A percentile compares a stretch with the other conserved stretches of the same genome.
These are phyloP conservation scores for Sclerotinia trifoliorum DNA, from an alignment of 2,329 filamentous ascomycete species.

Conservation along the genomic window DNA sequence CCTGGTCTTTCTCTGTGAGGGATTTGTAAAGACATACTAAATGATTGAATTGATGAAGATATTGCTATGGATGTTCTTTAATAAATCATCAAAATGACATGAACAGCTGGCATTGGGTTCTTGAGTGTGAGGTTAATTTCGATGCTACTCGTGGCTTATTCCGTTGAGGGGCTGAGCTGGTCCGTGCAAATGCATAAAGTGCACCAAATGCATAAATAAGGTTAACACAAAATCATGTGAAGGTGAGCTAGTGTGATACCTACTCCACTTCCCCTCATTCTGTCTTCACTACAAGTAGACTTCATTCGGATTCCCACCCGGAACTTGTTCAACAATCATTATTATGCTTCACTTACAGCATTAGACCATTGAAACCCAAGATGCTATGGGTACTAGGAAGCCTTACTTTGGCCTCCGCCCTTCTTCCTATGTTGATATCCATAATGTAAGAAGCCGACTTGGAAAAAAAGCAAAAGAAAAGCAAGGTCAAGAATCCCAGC, in stretches of 20 bases:
- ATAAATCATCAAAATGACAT: slow-evolving; percentile 3
- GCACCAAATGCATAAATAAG: not conserved
- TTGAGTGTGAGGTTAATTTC: not conserved
- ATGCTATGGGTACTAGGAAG: too few relatives aligned
- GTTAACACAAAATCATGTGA: not conserved
- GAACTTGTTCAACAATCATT: not conserved
- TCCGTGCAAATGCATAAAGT: not conserved
- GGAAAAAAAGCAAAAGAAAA: not conserved
- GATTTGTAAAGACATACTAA: slow-evolving; percentile 46
- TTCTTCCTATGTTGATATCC: not conserved
- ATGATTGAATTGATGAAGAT: slow-evolving; percentile 1
- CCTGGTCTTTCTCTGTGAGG: slow-evolving; percentile 50
- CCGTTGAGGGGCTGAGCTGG: not conserved
- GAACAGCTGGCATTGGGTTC: slow-evolving; percentile 21
- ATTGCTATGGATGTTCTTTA: not conserved
- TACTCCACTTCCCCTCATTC: not conserved
- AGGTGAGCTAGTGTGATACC: too few relatives aligned
- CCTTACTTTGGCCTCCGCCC: not conserved
- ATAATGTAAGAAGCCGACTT: not conserved
- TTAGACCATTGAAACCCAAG: not conserved
- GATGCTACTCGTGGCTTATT: not conserved
- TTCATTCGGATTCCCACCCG: not conserved
- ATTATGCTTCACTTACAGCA: not conserved
- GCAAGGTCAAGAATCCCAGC: not conserved
- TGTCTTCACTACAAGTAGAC: not conserved